Conservation (phyloP, 352 stramenopile species). For the Thraustotheca clavata region DNA sequence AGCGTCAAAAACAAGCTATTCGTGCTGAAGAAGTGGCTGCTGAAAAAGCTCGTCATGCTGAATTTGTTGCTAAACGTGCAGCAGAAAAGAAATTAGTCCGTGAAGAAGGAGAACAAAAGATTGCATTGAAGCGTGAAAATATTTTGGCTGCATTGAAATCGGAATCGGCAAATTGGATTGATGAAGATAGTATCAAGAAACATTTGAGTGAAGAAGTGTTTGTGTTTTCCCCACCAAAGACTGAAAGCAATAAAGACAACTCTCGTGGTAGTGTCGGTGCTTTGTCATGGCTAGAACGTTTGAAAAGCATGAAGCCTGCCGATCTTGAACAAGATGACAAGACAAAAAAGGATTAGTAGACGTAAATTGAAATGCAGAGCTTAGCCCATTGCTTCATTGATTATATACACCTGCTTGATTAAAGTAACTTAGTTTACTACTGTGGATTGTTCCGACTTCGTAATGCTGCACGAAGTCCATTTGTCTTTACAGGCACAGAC, state of each 20-base stretch:
- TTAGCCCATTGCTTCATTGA: background rate
- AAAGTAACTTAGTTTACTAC: background rate
- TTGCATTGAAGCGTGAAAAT: slow-evolving; percentile 56
- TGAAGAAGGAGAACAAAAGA: slow-evolving; percentile 43
- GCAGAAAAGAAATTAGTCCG: slow-evolving; percentile 74
- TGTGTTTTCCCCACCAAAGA: slow-evolving; percentile 71
- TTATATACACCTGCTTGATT: background rate
- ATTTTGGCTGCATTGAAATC: slow-evolving; percentile 51
- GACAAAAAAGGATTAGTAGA: slow-evolving; percentile 10
- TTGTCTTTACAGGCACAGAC: background rate
- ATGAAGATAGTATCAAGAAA: slow-evolving; percentile 52
- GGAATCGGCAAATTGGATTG: slow-evolving; percentile 66
- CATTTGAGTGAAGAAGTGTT: slow-evolving; percentile 83
- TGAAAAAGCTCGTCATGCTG: slow-evolving; percentile 72
- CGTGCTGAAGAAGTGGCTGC: slow-evolving; percentile 68
- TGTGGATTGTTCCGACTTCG: background rate
- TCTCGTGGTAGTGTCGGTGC: slow-evolving; percentile 61
- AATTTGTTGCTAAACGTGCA: slow-evolving; percentile 68
- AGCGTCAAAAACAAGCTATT: slow-evolving; percentile 78
- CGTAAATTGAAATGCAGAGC: background rate
- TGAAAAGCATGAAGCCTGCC: slow-evolving; percentile 79
- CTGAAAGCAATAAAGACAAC: slow-evolving; percentile 25
- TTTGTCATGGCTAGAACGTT: slow-evolving; percentile 80
- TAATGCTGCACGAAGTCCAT: background rate
- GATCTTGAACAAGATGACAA: slow-evolving; percentile 36